Base-by-base conservation (phyloP, 768 basidiomycete genomes). In the Kwoniella sp. region DNA sequence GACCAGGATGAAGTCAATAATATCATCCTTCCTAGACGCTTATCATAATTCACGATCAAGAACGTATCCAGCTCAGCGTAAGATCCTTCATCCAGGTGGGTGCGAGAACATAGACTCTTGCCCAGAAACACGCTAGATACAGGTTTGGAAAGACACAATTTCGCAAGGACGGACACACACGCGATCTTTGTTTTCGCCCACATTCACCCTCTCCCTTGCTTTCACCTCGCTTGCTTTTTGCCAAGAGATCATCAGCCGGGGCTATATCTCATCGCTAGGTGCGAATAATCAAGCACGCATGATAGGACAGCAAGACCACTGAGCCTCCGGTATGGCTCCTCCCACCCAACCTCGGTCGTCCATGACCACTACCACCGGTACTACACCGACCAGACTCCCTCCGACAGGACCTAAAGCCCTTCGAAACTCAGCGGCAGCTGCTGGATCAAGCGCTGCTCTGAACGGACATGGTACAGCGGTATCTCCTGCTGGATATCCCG, bases 331-430 rank as follows among this genome's bases (percentile, higher is more conserved):
- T 31, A 68, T 68, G 66, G 66, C 66, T 68, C 66, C 61, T 48
- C 53, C 61, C 3, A 30, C 61, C 23, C 55, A 54, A 29, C 47
- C 62, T 26, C 23, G 31, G 51, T 26, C 31, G 29, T 48, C 47
- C 4, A 20, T 34, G 47, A 15, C 58, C 58, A 12, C 56, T 4
- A 13, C 34, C 37, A 45, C 4, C 55, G 2, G 17, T 58, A 20
- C 22, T 28, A 11, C 23, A 41, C 5, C 31, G 55, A 7, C 45
- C n/a, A 58, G 52, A 29, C 58, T 63, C 7, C 67, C 63, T 11
- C 67, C 67, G 20, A 68, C 67, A 31, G 67, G 67, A 29, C 67
- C 67, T 30, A 68, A 68, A 52, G 67, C 67, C 23, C 34, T 68
- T 12, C 55, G 67, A 13, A 47, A 31, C 30, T 30, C 26, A 25